Percentiles rank a stretch among this genome's conserved stretches.
Evolutionary conservation across 257 asterid species (phyloP).

Genomic region (Nicotiana attenuata): DNA sequence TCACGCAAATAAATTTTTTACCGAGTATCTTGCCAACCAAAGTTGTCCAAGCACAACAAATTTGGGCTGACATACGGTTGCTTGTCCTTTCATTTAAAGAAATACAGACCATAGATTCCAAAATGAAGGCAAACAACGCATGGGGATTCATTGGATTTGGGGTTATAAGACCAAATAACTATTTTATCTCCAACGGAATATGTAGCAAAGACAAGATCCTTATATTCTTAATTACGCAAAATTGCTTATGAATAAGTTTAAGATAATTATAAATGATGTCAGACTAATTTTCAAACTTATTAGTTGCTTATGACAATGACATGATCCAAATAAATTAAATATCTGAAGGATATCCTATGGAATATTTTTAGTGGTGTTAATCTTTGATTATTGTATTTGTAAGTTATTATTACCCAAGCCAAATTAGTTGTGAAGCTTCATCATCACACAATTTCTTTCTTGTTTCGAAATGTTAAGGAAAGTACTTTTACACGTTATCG

Average conservation of each 20-base stretch:
- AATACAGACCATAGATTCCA: neutral
- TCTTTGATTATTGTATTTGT: neutral
- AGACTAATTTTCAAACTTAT: neutral
- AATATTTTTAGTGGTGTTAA: neutral
- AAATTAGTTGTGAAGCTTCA: neutral
- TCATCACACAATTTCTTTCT: neutral
- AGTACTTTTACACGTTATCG: neutral
- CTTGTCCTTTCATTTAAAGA: neutral
- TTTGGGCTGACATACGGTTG: neutral
- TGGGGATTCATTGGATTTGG: neutral
- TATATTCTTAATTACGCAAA: neutral
- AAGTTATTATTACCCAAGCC: neutral
- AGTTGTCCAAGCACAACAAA: neutral
- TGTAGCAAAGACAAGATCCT: neutral
- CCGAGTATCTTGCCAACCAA: neutral
- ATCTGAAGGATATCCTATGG: neutral
- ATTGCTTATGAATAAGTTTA: neutral
- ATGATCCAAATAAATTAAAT: neutral
- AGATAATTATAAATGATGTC: neutral
- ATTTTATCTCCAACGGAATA: neutral
- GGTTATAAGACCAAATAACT: neutral
- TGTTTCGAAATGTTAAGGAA: neutral
- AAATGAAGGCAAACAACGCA: neutral
- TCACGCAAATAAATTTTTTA: no score
- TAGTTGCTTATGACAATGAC: neutral